Conservation (phyloP, 164 flowering plant species). For the Chloranthus sessilifolius region DNA sequence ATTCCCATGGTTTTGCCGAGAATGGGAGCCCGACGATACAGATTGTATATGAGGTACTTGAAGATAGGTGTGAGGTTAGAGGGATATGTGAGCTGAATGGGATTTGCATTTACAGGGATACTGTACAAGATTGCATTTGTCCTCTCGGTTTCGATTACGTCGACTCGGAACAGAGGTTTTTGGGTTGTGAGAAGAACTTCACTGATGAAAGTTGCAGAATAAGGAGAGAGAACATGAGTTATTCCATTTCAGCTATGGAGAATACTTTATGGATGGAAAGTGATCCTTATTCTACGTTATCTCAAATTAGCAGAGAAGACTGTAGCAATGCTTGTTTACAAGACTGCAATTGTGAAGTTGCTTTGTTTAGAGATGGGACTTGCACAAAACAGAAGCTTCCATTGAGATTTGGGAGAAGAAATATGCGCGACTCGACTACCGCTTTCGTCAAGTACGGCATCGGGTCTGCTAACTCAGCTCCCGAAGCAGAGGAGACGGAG, state of each 20-base stretch:
- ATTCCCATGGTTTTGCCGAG: background rate
- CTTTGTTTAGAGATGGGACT: background rate
- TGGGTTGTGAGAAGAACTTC: constrained; percentile 26
- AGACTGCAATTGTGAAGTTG: constrained; percentile 33
- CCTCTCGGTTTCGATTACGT: constrained; percentile 11
- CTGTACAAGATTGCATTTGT: constrained; percentile 20
- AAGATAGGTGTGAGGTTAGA: constrained; percentile 9
- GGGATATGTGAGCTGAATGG: constrained; percentile 17
- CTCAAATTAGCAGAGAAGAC: constrained; percentile 15
- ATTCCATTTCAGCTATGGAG: background rate
- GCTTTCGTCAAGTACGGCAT: constrained; percentile 1
- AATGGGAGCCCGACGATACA: background rate
- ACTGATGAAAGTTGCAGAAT: constrained; percentile 13
- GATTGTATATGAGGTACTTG: background rate
- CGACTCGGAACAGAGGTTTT: constrained; percentile 14
- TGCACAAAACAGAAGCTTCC: constrained; percentile 28
- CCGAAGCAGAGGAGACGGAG: too few relatives aligned
- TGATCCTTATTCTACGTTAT: constrained; percentile 9
- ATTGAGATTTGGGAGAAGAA: constrained; percentile 19
- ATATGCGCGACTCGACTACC: background rate
- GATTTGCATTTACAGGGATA: background rate
- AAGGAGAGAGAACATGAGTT: constrained; percentile 4
- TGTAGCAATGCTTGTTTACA: constrained; percentile 32
- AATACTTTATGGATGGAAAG: constrained; percentile 26
- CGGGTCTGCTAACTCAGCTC: background rate